phyloP scores from a whole-genome alignment of 1,284 basidiomycete species.

The Phellinidium pouzarii region DNA sequence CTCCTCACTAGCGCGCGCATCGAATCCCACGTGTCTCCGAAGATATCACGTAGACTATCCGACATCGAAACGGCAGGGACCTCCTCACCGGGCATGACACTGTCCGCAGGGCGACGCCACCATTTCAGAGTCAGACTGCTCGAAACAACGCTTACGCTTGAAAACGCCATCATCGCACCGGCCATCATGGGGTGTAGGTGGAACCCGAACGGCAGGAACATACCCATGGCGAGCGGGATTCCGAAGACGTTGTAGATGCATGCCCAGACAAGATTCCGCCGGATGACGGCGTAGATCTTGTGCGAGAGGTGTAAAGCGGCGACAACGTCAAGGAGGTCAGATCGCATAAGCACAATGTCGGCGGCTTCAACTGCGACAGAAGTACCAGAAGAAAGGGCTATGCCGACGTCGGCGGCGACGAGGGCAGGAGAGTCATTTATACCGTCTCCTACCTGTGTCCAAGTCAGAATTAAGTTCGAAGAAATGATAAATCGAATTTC shows the following conservation, averaged over 20 bases:
- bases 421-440: constrained; percentile 99
- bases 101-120: constrained; percentile 71
- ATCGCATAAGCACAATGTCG: constrained; percentile 95
- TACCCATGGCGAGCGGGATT: constrained; percentile 98
- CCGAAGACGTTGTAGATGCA: constrained; percentile 91
- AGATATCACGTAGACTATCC: constrained; percentile 36
- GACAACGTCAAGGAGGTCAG: constrained; percentile 93
- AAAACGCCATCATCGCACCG: constrained; percentile 96
- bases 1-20: constrained; percentile 38
- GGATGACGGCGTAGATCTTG: constrained; percentile 87
- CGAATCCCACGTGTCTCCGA: constrained; percentile 38
- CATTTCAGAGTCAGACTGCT: constrained; percentile 84
- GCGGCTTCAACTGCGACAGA: constrained; percentile 98
- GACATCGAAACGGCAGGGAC: constrained; percentile 34
- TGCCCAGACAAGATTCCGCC: constrained; percentile 86
- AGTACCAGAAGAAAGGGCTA: constrained; percentile 92
- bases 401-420: constrained; percentile 91
- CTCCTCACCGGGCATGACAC: constrained; percentile 59
- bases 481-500: constrained; percentile 22
- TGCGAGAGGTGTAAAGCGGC: constrained; percentile 89
- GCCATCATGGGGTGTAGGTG: constrained; percentile 98
- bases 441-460: constrained; percentile 85
- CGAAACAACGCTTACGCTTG: constrained; percentile 91
- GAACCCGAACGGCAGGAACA: constrained; percentile 87
- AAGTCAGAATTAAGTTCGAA: constrained; percentile 12